phyloP scores from a whole-genome alignment of 1,284 basidiomycete species.

The Polyporus tsugae region DNA sequence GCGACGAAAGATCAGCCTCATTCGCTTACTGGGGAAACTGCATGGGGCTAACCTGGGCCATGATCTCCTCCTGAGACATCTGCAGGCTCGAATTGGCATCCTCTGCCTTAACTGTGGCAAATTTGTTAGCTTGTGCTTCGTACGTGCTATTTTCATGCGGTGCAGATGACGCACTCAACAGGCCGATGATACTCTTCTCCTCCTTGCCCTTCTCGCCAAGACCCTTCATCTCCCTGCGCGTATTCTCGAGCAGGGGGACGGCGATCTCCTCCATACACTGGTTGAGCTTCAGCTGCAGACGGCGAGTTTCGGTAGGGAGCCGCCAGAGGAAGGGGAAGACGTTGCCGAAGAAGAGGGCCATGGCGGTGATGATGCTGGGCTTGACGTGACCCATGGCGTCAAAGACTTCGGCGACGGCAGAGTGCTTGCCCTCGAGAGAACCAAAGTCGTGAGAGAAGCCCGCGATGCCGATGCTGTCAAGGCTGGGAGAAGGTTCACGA shows the following conservation, averaged over 20 bases:
- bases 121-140: not conserved
- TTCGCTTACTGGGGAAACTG: not conserved
- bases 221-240: conserved; percentile 48
- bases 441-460: conserved; percentile 66
- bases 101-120: conserved; percentile 59
- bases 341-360: conserved; percentile 51
- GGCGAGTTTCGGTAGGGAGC: conserved; percentile 52
- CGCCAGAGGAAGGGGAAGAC: conserved; percentile 52
- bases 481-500: conserved; percentile 40
- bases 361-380: conserved; percentile 37
- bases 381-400: conserved; percentile 47
- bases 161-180: conserved; percentile 52
- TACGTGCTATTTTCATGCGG: not conserved
- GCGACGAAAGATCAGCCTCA: not conserved
- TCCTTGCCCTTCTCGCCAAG: conserved; percentile 43
- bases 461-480: conserved; percentile 67
- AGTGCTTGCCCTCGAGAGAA: conserved; percentile 55
- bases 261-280: conserved; percentile 55
- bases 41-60: conserved; percentile 54
- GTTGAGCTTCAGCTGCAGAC: conserved; percentile 47
- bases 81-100: conserved; percentile 47
- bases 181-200: conserved; percentile 62
- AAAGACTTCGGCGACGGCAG: conserved; percentile 55
- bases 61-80: conserved; percentile 73
- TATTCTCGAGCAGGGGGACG: conserved; percentile 52